A percentile compares a stretch with the other conserved stretches of the same genome.
These are phyloP conservation scores for Neurospora sp. DNA, from an alignment of 2,329 filamentous ascomycete genomes.

Conservation along the genomic window DNA sequence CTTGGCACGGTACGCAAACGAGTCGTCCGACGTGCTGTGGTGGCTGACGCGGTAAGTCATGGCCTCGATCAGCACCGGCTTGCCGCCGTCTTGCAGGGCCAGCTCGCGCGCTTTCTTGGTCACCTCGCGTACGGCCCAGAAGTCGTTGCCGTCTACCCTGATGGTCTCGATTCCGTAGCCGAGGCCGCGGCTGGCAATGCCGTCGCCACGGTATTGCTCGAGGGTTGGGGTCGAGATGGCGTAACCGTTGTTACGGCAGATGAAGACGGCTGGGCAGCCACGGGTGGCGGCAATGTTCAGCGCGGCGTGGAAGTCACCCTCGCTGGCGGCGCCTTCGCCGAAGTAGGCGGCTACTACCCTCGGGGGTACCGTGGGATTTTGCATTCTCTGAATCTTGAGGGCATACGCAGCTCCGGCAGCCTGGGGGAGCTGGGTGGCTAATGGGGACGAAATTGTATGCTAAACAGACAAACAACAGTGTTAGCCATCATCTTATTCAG, in stretches of 20 bases:
- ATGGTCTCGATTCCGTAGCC: conserved; percentile 81
- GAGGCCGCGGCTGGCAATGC: conserved; percentile 65
- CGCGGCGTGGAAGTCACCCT: conserved; percentile 75
- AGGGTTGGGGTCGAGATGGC: conserved; percentile 71
- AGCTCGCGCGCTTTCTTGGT: conserved; percentile 62
- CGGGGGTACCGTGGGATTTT: conserved; percentile 49
- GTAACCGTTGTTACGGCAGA: conserved; percentile 77
- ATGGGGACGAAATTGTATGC: conserved; percentile 68
- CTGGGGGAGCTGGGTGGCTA: conserved; percentile 74
- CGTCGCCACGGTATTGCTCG: conserved; percentile 74
- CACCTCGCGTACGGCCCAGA: conserved; percentile 65
- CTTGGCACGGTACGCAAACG: conserved; percentile 86
- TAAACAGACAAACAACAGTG: conserved; percentile 17
- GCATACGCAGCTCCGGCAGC: conserved; percentile 71
- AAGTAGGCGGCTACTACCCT: conserved; percentile 68
- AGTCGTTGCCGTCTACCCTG: conserved; percentile 72
- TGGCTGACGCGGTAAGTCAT: conserved; percentile 97
- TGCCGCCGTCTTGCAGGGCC: conserved; percentile 70
- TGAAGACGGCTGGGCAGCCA: conserved; percentile 65
- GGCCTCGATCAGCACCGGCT: conserved; percentile 79
- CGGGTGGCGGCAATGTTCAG: conserved; percentile 74
- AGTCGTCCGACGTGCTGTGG: conserved; percentile 94
- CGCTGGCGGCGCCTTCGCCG: conserved; percentile 70
- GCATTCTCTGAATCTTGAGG: conserved; percentile 59
- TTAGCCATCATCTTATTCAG: conserved; percentile 14